Conservation (phyloP, 2,329 filamentous ascomycete genomes). For the Ophiocordyceps australis region DNA sequence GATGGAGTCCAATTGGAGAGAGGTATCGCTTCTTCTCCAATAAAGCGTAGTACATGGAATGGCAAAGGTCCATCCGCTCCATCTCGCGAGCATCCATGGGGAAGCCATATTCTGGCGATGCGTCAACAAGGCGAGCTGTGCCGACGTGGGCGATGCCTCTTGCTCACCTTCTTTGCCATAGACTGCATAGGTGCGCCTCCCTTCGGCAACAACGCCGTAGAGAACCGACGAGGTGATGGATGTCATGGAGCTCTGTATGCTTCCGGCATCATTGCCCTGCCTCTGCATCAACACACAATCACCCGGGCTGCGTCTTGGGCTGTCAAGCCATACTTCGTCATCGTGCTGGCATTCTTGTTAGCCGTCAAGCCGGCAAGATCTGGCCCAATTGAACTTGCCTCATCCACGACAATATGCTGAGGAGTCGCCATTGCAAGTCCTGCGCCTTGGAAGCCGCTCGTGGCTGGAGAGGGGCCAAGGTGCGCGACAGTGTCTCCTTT, state of each 20-base stretch:
- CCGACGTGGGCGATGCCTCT: no score
- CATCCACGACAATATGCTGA: no score
- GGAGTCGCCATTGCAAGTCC: no score
- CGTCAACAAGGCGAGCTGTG: no score
- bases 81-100: slow-evolving; percentile 20
- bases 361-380: no score
- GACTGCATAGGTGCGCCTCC: slow-evolving; percentile 12
- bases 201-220: slow-evolving; percentile 9
- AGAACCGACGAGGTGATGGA: slow-evolving; percentile 11
- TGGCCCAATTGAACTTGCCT: no score
- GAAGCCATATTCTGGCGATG: slow-evolving; percentile 14
- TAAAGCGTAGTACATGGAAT: slow-evolving; percentile 13
- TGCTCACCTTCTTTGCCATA: slow-evolving; percentile 13
- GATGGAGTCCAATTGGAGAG: slow-evolving; percentile 6
- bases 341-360: no score
- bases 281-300: slow-evolving; percentile 1
- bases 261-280: slow-evolving; percentile 5
- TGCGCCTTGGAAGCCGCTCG: no score
- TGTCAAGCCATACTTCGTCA: no score
- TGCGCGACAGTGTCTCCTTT: no score
- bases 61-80: slow-evolving; percentile 18
- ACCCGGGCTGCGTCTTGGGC: no score
- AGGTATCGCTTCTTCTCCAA: slow-evolving; percentile 9
- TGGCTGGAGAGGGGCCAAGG: no score
- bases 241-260: slow-evolving; percentile 8